Conservation (phyloP, 306 rosid genomes). For the Cucumis cinereus region DNA sequence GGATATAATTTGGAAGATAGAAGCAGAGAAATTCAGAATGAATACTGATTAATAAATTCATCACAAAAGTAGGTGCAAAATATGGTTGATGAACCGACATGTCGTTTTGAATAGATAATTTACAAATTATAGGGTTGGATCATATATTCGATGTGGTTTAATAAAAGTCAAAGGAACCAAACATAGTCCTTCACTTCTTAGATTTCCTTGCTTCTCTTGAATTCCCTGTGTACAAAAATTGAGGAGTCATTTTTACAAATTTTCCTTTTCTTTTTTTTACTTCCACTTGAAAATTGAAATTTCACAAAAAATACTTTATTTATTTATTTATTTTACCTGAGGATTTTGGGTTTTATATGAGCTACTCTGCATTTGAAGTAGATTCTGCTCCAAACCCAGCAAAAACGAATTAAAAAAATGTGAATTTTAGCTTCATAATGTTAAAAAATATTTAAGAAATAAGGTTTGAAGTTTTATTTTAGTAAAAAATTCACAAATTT, state of each 20-base stretch:
- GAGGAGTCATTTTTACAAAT: neutral
- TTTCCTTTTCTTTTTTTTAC: neutral
- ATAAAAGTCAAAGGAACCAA: conserved; percentile 28
- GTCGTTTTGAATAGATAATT: too few relatives aligned
- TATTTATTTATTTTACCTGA: conserved; percentile 13
- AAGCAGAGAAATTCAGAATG: neutral
- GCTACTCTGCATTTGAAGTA: conserved; percentile 22
- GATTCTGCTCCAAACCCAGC: conserved; percentile 11
- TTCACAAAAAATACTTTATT: neutral
- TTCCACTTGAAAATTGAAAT: neutral
- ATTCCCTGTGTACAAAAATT: conserved; percentile 9
- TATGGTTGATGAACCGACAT: neutral
- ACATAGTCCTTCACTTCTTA: conserved; percentile 36
- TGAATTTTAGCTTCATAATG: neutral
- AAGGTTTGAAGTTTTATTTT: too few relatives aligned
- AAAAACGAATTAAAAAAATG: neutral
- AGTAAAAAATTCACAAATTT: too few relatives aligned
- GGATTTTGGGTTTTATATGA: conserved; percentile 14
- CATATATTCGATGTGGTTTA: too few relatives aligned
- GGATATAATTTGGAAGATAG: neutral
- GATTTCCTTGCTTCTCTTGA: conserved; percentile 12
- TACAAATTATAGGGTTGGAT: too few relatives aligned
- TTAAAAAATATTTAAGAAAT: too few relatives aligned
- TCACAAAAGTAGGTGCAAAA: neutral
- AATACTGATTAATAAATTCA: neutral